These are phyloP conservation scores for Stachybotrys chlorohalonatus DNA, from an alignment of 2,329 filamentous ascomycete species.

Conservation along the genomic window DNA sequence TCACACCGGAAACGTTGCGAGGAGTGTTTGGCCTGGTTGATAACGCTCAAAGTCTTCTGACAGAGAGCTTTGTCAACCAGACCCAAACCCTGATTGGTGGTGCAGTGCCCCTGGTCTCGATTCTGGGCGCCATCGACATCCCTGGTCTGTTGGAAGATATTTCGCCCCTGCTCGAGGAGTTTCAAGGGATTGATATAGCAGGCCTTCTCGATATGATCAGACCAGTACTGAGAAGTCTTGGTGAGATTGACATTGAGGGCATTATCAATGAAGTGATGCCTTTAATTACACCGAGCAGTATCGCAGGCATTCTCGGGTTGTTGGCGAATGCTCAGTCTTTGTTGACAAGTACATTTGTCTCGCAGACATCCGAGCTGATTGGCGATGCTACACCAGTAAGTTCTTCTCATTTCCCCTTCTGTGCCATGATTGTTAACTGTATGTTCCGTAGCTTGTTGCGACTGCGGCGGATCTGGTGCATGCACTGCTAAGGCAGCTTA, in stretches of 20 bases:
- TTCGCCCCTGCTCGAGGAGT: slow-evolving; percentile 24
- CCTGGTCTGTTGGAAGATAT: slow-evolving; percentile 23
- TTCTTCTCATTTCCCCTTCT: neutral
- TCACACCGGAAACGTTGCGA: slow-evolving; percentile 22
- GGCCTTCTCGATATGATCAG: slow-evolving; percentile 23
- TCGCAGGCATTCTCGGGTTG: slow-evolving; percentile 25
- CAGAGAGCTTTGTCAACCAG: slow-evolving; percentile 28
- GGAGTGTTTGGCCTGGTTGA: slow-evolving; percentile 24
- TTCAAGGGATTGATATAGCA: slow-evolving; percentile 23
- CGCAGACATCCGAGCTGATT: slow-evolving; percentile 32
- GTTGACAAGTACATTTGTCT: slow-evolving; percentile 28
- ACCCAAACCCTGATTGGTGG: slow-evolving; percentile 28
- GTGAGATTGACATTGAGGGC: slow-evolving; percentile 26
- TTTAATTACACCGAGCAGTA: slow-evolving; percentile 27
- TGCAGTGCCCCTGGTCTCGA: slow-evolving; percentile 25
- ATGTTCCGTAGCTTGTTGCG: slow-evolving; percentile 17
- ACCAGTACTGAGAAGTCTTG: slow-evolving; percentile 25
- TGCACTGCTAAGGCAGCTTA: slow-evolving; percentile 19
- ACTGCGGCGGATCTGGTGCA: slow-evolving; percentile 22
- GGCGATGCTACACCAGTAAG: slow-evolving; percentile 32
- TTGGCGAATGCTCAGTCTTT: slow-evolving; percentile 28
- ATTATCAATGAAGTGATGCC: slow-evolving; percentile 26
- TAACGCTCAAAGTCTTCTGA: slow-evolving; percentile 29
- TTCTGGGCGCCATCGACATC: slow-evolving; percentile 26
- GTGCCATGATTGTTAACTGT: neutral